phyloP scores from a whole-genome alignment of 1,139 yeast genomes.

The Yamadazyma diddensiae region DNA sequence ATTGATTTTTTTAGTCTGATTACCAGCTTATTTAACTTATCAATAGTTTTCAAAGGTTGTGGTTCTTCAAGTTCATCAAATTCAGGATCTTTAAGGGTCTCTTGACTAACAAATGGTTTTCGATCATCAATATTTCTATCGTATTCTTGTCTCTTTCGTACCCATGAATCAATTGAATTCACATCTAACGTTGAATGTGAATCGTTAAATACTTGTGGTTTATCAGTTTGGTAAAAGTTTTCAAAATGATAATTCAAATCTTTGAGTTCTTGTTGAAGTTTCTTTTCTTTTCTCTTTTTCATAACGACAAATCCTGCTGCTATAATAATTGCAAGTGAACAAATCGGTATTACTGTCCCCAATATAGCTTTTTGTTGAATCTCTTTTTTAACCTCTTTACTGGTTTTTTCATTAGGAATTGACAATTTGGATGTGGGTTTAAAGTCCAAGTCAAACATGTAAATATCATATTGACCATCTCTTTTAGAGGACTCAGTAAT shows the following conservation, averaged over 20 bases:
- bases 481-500: constrained; percentile 12
- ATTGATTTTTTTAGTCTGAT: constrained; percentile 23
- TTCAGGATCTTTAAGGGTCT: constrained; percentile 9
- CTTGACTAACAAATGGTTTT: constrained; percentile 16
- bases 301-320: constrained; percentile 18
- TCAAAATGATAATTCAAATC: constrained; percentile 38
- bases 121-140: constrained; percentile 24
- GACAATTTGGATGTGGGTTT: constrained; percentile 15
- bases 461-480: constrained; percentile 10
- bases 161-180: constrained; percentile 50
- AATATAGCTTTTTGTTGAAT: constrained; percentile 29
- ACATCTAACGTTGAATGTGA: constrained; percentile 37
- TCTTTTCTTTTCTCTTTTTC: constrained; percentile 20
- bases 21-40: constrained; percentile 23
- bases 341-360: constrained; percentile 35
- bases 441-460: constrained; percentile 18
- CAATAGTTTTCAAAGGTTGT: constrained; percentile 15
- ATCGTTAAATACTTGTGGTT: constrained; percentile 25
- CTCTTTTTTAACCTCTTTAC: constrained; percentile 6
- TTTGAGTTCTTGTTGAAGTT: constrained; percentile 21
- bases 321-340: constrained; percentile 20
- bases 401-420: constrained; percentile 8
- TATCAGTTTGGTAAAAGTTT: constrained; percentile 18
- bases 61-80: constrained; percentile 10
- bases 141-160: constrained; percentile 47